Conservation (phyloP, 2,329 filamentous ascomycete genomes). For the Trichophyton schoenleinii region DNA sequence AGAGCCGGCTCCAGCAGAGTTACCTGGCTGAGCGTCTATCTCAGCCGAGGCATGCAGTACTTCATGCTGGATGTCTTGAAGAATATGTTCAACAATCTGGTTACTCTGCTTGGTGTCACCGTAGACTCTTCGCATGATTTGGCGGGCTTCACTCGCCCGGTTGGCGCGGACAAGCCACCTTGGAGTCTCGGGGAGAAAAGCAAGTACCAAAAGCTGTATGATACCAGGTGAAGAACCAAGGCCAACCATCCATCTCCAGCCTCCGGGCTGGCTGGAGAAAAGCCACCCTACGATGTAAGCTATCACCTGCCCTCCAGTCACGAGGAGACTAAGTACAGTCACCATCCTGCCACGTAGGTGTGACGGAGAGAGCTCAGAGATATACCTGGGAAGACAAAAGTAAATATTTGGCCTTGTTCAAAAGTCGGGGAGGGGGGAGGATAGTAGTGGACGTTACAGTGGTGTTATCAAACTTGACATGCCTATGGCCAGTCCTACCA, state of each 20-base stretch:
- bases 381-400: conserved; percentile 42
- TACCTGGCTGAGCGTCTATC: not conserved
- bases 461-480: conserved; percentile 63
- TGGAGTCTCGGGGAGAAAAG: conserved; percentile 75
- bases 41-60: conserved; percentile 49
- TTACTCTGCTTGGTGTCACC: conserved; percentile 35
- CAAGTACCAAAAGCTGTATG: conserved; percentile 55
- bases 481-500: conserved; percentile 38
- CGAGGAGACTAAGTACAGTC: conserved; percentile 67
- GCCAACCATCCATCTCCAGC: conserved; percentile 89
- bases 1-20: not conserved
- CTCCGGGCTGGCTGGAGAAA: conserved; percentile 48
- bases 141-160: conserved; percentile 47
- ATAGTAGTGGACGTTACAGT: conserved; percentile 34
- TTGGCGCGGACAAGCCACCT: conserved; percentile 69
- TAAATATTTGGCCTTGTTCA: not conserved
- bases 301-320: conserved; percentile 78
- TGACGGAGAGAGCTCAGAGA: conserved; percentile 71
- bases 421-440: not conserved
- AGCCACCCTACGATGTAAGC: conserved; percentile 76
- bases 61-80: conserved; percentile 61
- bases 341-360: conserved; percentile 65
- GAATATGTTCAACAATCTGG: conserved; percentile 44
- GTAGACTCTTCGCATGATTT: conserved; percentile 54
- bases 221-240: conserved; percentile 65